Conservation (phyloP, 805 yeast genomes). For the Nadsonia fulvescens region DNA sequence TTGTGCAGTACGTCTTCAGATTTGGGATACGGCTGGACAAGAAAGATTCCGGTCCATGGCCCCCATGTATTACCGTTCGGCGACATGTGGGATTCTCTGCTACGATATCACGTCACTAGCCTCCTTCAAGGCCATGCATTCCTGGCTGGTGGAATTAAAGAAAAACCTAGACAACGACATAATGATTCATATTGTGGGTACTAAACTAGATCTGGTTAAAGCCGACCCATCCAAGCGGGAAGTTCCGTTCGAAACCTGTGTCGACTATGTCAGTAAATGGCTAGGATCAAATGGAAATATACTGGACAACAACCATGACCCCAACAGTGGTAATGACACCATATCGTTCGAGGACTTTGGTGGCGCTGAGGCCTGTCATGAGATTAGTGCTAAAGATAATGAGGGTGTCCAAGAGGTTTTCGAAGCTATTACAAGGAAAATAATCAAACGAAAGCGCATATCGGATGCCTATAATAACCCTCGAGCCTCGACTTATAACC, state of each 20-base stretch:
- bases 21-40: constrained; percentile 97
- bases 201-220: constrained; percentile 18
- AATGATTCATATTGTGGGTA: constrained; percentile 19
- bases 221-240: constrained; percentile 18
- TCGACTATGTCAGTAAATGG: constrained; percentile 15
- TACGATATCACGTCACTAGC: constrained; percentile 19
- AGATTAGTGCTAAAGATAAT: constrained; percentile 19
- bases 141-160: constrained; percentile 18
- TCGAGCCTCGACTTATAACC: background rate
- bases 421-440: constrained; percentile 16
- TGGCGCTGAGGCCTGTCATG: constrained; percentile 18
- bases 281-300: too few species aligned
- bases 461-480: too few species aligned
- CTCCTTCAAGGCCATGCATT: constrained; percentile 19
- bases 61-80: constrained; percentile 24
- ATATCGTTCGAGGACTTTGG: constrained; percentile 11
- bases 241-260: constrained; percentile 19
- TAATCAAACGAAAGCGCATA: constrained; percentile 11
- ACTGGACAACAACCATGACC: too few species aligned
- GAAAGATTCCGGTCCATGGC: constrained; percentile 85
- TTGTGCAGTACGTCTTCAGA: constrained; percentile 26
- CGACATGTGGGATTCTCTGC: constrained; percentile 20
- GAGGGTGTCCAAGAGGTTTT: constrained; percentile 20
- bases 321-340: constrained; percentile 8
- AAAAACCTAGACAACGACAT: constrained; percentile 15